Evolutionary conservation across 768 basidiomycete genomes (phyloP).

Genomic region (Pilatotrama ljubarskyi): DNA sequence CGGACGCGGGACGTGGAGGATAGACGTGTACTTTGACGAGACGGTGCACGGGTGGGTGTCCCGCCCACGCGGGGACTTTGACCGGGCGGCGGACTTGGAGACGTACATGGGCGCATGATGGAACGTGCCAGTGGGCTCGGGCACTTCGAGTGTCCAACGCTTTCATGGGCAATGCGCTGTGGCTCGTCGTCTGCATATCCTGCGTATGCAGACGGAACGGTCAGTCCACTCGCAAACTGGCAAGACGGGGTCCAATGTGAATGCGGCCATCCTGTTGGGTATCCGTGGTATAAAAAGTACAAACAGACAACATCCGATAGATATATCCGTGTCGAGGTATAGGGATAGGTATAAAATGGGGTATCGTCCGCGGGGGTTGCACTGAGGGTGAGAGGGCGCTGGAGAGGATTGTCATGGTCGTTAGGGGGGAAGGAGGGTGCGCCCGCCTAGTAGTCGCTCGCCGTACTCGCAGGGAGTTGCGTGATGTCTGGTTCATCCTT

Average conservation of each 20-base stretch:
- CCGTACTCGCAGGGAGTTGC: slow-evolving; percentile 22
- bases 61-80: slow-evolving; percentile 1
- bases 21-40: slow-evolving; percentile 8
- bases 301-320: slow-evolving; percentile 9
- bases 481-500: slow-evolving; percentile 22
- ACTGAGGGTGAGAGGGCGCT: not conserved
- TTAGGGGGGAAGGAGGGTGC: not conserved
- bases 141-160: no score
- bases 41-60: slow-evolving; percentile 5
- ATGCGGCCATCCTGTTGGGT: not conserved
- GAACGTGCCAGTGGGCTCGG: no score
- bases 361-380: not conserved
- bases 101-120: not conserved
- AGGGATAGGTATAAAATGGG: slow-evolving; percentile 1
- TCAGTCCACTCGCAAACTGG: no score
- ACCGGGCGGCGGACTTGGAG: not conserved
- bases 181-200: no score
- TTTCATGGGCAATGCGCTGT: no score
- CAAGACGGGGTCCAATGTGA: no score
- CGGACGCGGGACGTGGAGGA: not conserved
- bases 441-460: slow-evolving; percentile 1
- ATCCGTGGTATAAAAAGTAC: slow-evolving; percentile 1
- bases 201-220: no score
- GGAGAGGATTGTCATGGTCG: not conserved
- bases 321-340: not conserved